Percentiles rank a stretch among this genome's conserved stretches.
Evolutionary conservation across 495 filamentous ascomycete genomes (phyloP).

Genomic region (Glonium stellatum): DNA sequence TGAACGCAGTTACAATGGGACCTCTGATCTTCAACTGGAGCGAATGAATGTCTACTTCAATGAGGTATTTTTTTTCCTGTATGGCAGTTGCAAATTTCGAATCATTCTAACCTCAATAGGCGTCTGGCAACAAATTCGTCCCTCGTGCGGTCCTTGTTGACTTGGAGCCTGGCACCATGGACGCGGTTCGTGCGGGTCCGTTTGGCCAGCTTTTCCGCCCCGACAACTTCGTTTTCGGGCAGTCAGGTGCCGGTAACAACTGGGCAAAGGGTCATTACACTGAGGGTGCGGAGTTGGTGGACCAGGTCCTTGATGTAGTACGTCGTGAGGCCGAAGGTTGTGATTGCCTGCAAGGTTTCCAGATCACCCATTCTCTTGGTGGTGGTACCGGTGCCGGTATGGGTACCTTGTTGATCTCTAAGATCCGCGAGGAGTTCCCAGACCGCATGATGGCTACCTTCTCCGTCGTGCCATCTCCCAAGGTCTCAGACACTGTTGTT

Average conservation of each 20-base stretch:
- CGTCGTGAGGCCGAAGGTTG: constrained; percentile 98
- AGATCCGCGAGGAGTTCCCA: constrained; percentile 99
- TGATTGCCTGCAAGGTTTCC: constrained; percentile 99
- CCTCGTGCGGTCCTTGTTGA: constrained; percentile 99
- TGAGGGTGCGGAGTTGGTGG: constrained; percentile 97
- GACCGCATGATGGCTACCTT: constrained; percentile 99
- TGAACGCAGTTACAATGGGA: constrained; percentile 75
- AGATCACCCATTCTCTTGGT: constrained; percentile 99
- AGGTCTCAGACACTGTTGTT: constrained; percentile 99
- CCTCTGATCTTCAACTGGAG: constrained; percentile 97
- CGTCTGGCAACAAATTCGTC: constrained; percentile 95
- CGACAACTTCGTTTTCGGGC: constrained; percentile 99
- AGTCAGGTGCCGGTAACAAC: constrained; percentile 99
- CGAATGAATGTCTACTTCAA: constrained; percentile 99
- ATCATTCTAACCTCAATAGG: constrained; percentile 47
- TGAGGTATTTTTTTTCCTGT: constrained; percentile 58
- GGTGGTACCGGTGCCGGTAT: constrained; percentile 99
- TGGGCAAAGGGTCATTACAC: constrained; percentile 99
- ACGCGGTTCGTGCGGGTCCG: constrained; percentile 96
- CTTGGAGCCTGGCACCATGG: constrained; percentile 98
- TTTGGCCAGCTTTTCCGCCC: constrained; percentile 99
- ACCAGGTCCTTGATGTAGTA: constrained; percentile 96
- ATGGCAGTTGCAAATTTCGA: background rate
- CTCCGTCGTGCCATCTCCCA: constrained; percentile 98
- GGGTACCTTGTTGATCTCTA: constrained; percentile 99